Evolutionary conservation across 73 alveolate species (phyloP).

Genomic region (Uronychia setigera): DNA sequence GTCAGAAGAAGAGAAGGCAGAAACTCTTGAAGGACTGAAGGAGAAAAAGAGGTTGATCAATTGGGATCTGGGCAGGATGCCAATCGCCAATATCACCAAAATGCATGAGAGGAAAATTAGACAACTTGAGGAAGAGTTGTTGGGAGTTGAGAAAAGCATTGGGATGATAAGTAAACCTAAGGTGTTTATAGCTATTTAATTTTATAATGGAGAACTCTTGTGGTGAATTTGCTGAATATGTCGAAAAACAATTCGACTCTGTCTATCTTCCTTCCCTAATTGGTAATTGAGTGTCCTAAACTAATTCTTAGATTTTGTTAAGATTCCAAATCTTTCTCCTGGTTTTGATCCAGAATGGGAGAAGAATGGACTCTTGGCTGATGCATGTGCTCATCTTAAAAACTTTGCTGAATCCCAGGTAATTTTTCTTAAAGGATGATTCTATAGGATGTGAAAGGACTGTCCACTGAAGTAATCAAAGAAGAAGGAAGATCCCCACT

Average conservation of each 20-base stretch:
- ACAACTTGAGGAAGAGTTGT: constrained; percentile 77
- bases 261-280: not conserved
- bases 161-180: constrained; percentile 74
- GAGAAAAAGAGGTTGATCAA: constrained; percentile 73
- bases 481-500: constrained; percentile 83
- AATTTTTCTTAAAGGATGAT: no score
- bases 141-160: constrained; percentile 80
- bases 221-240: constrained; percentile 6
- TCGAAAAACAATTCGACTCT: not conserved
- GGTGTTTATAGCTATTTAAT: not conserved
- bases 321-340: constrained; percentile 72
- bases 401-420: constrained; percentile 71
- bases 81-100: constrained; percentile 69
- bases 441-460: constrained; percentile 27
- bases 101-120: constrained; percentile 60
- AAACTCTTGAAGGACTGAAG: constrained; percentile 70
- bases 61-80: not conserved
- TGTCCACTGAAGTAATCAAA: constrained; percentile 66
- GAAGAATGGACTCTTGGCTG: constrained; percentile 80
- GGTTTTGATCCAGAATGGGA: constrained; percentile 81
- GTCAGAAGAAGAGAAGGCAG: constrained; percentile 84
- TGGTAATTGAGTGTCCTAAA: constrained; percentile 7
- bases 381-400: constrained; percentile 61
- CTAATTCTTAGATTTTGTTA: constrained; percentile 62
- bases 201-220: no score